Evolutionary conservation across 208 protist species (phyloP), one percentile per base, ranked within the genome.

Genomic region (Balamuthia mandrillaris): DNA sequence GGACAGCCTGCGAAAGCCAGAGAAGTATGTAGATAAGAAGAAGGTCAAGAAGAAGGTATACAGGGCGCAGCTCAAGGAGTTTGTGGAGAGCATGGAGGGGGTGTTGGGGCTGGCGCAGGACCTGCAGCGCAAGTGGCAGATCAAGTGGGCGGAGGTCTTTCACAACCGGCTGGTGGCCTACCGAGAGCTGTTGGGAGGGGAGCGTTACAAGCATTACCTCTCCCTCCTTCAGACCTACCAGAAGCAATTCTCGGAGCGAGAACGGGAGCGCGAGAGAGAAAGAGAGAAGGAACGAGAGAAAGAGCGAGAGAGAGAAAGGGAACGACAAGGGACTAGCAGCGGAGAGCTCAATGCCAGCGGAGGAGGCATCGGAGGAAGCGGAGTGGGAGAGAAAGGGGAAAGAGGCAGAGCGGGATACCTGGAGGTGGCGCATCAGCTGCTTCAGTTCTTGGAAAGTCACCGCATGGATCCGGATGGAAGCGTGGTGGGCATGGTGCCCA

Each of bases 31-130:
- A 42, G 63, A 72, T 29, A 72, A 49, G 63, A 72, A 72, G 63
- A 72, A 72, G 63, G 63, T 72, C 41, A 72, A 72, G 63, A 72
- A 72, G 63, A 72, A 72, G 24, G 21, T 72, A 14, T 49, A 49
- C 39, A 72, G 51, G 63, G 33, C 16, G 4, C 63, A 72, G 7
- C 41, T 52, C 6, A 74, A 74, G 65, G 65, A n/a, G 4, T 51
- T 51, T 42, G 44, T 74, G 24, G 65, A 74, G 9, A 42, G 51
- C 27, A 51, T 74, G 1, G 65, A 74, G 39, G 65, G 41, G 10
- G 44, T 37, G 65, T 7, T 74, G 27, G 29, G 21, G 65, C 33
- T 52, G 7, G 65, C 33, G 65, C 65, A 42, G 6, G 65, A 74
- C 24, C 51, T 74, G 41, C 29, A 52, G 65, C 65, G 35, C 12